Evolutionary conservation across 768 basidiomycete genomes (phyloP).

Genomic region (Rhodotorula graminis): DNA sequence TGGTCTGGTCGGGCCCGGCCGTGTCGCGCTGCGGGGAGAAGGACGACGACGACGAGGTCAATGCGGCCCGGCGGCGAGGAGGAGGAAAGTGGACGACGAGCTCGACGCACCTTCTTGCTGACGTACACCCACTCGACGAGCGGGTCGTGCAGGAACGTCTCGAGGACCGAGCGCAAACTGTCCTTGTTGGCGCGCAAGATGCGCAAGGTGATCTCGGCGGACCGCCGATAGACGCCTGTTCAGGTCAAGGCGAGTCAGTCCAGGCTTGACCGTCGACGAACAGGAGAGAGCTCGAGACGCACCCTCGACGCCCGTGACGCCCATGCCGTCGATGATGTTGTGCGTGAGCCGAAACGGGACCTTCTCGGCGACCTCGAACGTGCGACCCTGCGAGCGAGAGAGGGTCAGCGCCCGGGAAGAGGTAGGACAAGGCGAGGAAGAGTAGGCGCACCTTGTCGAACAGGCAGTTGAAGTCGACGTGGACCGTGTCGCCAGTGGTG

Average conservation of each 20-base stretch:
- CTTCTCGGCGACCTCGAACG: conserved; percentile 77
- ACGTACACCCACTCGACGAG: conserved; percentile 85
- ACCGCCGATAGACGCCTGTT: conserved; percentile 77
- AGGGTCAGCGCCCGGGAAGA: neutral
- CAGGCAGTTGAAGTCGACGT: conserved; percentile 96
- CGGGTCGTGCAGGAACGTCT: conserved; percentile 95
- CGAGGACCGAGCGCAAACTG: conserved; percentile 86
- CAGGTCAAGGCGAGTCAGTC: conserved; percentile 14
- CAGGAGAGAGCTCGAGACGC: neutral
- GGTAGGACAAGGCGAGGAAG: neutral
- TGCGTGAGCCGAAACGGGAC: conserved; percentile 94
- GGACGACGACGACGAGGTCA: neutral
- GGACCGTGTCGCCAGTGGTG: conserved; percentile 82
- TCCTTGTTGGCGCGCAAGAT: conserved; percentile 85
- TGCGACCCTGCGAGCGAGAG: conserved; percentile 58
- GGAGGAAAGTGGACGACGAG: conserved; percentile 31
- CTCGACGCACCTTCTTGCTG: conserved; percentile 58
- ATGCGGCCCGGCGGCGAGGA: neutral
- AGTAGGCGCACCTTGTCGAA: conserved; percentile 75
- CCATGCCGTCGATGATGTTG: conserved; percentile 85
- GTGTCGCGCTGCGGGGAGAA: neutral
- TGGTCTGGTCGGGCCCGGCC: conserved; percentile 8
- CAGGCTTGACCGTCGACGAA: neutral
- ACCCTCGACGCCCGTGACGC: conserved; percentile 90
- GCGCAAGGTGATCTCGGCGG: conserved; percentile 84